These are phyloP conservation scores for Xylaria curta DNA, from an alignment of 495 filamentous ascomycete species.

Conservation along the genomic window DNA sequence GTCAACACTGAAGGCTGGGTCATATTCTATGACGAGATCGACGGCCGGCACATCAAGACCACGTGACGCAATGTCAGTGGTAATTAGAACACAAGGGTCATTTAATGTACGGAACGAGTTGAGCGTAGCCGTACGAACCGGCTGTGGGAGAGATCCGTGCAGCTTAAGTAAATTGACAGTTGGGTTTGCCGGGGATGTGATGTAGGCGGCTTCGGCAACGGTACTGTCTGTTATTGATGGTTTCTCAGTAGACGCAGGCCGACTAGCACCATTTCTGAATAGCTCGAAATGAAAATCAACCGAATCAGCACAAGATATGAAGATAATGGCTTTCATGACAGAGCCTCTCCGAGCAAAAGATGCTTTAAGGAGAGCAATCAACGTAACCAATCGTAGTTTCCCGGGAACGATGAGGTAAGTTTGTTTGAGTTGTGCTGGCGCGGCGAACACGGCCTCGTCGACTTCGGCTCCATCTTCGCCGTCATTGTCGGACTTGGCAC, in stretches of 20 bases:
- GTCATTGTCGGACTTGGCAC: conserved; percentile 60
- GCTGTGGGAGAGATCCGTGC: conserved; percentile 91
- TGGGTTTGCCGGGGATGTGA: conserved; percentile 56
- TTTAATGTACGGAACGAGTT: conserved; percentile 71
- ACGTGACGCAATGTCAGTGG: conserved; percentile 93
- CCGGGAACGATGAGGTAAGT: conserved; percentile 84
- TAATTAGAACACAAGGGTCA: conserved; percentile 79
- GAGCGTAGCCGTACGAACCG: conserved; percentile 83
- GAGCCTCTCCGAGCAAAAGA: conserved; percentile 85
- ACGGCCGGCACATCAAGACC: conserved; percentile 94
- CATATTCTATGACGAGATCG: conserved; percentile 92
- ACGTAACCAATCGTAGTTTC: conserved; percentile 86
- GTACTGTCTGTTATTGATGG: conserved; percentile 47
- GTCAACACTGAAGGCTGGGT: conserved; percentile 86
- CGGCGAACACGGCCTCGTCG: conserved; percentile 71
- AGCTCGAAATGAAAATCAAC: conserved; percentile 96
- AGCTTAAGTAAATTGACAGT: conserved; percentile 79
- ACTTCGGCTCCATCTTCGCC: conserved; percentile 49
- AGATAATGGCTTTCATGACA: conserved; percentile 93
- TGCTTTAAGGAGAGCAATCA: conserved; percentile 81
- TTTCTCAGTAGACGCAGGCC: conserved; percentile 35
- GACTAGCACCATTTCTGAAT: conserved; percentile 62
- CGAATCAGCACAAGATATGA: conserved; percentile 94
- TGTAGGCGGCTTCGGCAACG: conserved; percentile 51
- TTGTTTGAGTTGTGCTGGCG: conserved; percentile 92